Evolutionary conservation across 305 asterid species (phyloP).

Genomic region (Rubia balearica): DNA sequence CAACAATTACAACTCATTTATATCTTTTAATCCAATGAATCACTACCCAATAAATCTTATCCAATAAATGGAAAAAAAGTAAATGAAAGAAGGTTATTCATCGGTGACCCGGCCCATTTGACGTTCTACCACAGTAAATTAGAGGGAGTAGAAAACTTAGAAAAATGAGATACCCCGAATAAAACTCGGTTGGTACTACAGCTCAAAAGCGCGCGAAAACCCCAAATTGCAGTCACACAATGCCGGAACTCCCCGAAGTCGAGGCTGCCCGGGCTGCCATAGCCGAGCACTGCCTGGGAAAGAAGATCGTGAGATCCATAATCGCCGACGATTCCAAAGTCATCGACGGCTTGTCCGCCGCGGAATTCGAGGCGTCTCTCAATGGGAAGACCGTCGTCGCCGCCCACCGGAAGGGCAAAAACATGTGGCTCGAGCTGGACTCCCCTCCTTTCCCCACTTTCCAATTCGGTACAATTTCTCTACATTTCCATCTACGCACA

Average conservation of each 20-base stretch:
- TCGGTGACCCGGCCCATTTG: too few relatives aligned
- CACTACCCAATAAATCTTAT: too few relatives aligned
- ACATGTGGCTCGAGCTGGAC: conserved; percentile 93
- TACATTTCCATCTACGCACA: not conserved
- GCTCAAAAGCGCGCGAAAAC: conserved; percentile 1
- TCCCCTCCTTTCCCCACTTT: conserved; percentile 92
- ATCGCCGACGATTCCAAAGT: conserved; percentile 82
- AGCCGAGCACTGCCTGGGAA: conserved; percentile 77
- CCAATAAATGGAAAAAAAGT: too few relatives aligned
- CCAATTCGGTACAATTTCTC: conserved; percentile 57
- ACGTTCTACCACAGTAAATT: too few relatives aligned
- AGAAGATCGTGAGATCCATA: conserved; percentile 50
- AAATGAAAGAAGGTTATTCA: too few relatives aligned
- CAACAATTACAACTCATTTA: too few relatives aligned
- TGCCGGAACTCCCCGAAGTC: conserved; percentile 99
- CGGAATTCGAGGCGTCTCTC: conserved; percentile 70
- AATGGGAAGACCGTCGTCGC: conserved; percentile 75
- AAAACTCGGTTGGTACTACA: not conserved
- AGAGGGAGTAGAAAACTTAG: too few relatives aligned
- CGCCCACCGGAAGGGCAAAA: conserved; percentile 89
- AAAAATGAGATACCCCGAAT: too few relatives aligned
- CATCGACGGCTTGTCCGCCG: conserved; percentile 60
- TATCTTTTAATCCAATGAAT: too few relatives aligned
- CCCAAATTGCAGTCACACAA: conserved; percentile 15
- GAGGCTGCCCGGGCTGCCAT: conserved; percentile 92